Conservation (phyloP, 2,329 filamentous ascomycete species). For the Metarhizium guizhouense region DNA sequence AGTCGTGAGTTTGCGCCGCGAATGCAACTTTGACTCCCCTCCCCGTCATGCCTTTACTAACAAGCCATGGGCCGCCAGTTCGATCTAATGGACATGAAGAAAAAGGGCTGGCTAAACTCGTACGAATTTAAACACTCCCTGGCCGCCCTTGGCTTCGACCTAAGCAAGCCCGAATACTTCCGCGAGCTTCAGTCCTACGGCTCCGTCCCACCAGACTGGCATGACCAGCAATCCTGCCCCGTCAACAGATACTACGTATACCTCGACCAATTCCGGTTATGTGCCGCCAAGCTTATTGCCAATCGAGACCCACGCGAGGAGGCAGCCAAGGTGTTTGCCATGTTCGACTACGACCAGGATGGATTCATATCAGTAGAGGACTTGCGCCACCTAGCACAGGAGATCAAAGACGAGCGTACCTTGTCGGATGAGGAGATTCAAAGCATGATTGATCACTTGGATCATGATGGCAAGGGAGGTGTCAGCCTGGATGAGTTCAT, state of each 20-base stretch:
- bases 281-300: slow-evolving; percentile 70
- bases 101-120: slow-evolving; percentile 89
- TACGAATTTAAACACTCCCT: slow-evolving; percentile 97
- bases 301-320: slow-evolving; percentile 83
- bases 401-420: slow-evolving; percentile 71
- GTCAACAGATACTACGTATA: slow-evolving; percentile 40
- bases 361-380: slow-evolving; percentile 86
- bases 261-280: slow-evolving; percentile 53
- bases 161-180: slow-evolving; percentile 79
- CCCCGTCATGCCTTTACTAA: slow-evolving; percentile 5
- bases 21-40: neutral
- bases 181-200: slow-evolving; percentile 74
- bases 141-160: slow-evolving; percentile 88
- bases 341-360: slow-evolving; percentile 91
- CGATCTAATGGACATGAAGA: slow-evolving; percentile 91
- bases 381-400: slow-evolving; percentile 75
- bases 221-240: slow-evolving; percentile 30
- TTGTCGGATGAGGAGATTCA: slow-evolving; percentile 86
- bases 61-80: slow-evolving; percentile 47
- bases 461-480: slow-evolving; percentile 83
- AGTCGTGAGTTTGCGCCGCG: slow-evolving; percentile 54
- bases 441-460: slow-evolving; percentile 98
- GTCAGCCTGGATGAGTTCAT: slow-evolving; percentile 63
- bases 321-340: slow-evolving; percentile 79
- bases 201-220: slow-evolving; percentile 55